Evolutionary conservation across 306 rosid genomes (phyloP), one percentile per base, ranked within the genome.

Genomic region (Acacia crassicarpa): DNA sequence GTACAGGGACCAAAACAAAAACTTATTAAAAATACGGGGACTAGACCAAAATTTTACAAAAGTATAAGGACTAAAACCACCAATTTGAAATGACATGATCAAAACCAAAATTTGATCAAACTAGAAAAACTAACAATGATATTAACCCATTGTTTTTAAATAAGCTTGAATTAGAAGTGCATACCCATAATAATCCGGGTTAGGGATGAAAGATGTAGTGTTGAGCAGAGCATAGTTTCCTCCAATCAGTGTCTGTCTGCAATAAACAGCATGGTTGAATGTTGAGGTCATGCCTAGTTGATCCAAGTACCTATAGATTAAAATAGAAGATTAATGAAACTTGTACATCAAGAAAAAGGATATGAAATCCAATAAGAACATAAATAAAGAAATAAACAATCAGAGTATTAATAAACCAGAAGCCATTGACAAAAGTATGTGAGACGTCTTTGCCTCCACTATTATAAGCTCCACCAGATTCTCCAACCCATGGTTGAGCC

Each of bases 401-500:
- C 43, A 58, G 62, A 15, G 67, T 82, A 6, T 53, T 12, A 45
- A 2, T 77, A 4, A 1, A 91, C 95, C 93, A 92, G 72, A 91
- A 91, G 44, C 93, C 93, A 84, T 87, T 33, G 8, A 70, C 91
- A 81, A 92, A 91, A 48, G 90, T 89, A 25, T 91, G 88, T 40
- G 93, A 89, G 43, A 91, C 89, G 61, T 83, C 70, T 84, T 49
- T 88, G 82, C 97, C 91, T 38, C 97, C 97, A 72, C 95, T 92
- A 22, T 92, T 91, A 67, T 76, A 92, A 67, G 97, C 91, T 78
- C 97, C 97, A 10, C 97, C 95, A 49, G 93, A 58, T 85, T 92
- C 95, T 8, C 95, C 95, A 80, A 92, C 86, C 95, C 97, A 89
- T 19, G 91, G 79, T n/a, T 83, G 88, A 15, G 91, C 76, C 86